These are phyloP conservation scores for Mycena amicta DNA, from an alignment of 768 basidiomycete species.

Conservation along the genomic window DNA sequence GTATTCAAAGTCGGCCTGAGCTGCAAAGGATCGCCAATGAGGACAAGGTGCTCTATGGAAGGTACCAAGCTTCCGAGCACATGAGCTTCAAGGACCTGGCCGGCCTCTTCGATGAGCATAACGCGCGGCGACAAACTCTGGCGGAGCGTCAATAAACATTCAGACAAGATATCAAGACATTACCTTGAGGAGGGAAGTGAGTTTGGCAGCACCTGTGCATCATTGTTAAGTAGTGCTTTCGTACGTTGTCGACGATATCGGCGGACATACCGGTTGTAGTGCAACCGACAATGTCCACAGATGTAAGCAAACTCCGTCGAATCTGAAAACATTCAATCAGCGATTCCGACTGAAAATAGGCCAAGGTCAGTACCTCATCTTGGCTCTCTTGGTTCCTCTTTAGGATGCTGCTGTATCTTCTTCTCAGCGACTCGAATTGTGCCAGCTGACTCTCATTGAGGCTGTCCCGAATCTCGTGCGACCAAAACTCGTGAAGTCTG, in stretches of 20 bases:
- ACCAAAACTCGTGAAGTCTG: slow-evolving; percentile 50
- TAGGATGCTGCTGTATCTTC: slow-evolving; percentile 34
- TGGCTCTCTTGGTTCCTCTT: slow-evolving; percentile 46
- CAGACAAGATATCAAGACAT: slow-evolving; percentile 6
- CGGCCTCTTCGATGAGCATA: slow-evolving; percentile 78
- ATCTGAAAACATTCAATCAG: too few relatives aligned
- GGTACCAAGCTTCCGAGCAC: slow-evolving; percentile 64
- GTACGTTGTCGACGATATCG: background rate
- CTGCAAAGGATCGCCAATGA: slow-evolving; percentile 82
- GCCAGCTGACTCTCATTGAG: slow-evolving; percentile 26
- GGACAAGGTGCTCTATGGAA: slow-evolving; percentile 71
- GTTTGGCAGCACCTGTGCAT: slow-evolving; percentile 64
- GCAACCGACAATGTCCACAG: slow-evolving; percentile 69
- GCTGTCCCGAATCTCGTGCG: slow-evolving; percentile 38
- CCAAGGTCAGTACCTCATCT: slow-evolving; percentile 64
- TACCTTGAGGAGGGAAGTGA: slow-evolving; percentile 60
- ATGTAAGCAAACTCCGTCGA: slow-evolving; percentile 54
- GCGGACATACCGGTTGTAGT: slow-evolving; percentile 65
- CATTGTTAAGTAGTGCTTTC: background rate
- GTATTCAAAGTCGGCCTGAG: slow-evolving; percentile 69
- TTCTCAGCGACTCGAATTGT: slow-evolving; percentile 47
- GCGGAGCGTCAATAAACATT: background rate
- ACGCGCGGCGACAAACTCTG: slow-evolving; percentile 64
- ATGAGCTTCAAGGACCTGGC: slow-evolving; percentile 81
- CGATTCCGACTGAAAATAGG: too few relatives aligned